Conservation (phyloP, 768 basidiomycete genomes). For the Boletus tomentosulus region DNA sequence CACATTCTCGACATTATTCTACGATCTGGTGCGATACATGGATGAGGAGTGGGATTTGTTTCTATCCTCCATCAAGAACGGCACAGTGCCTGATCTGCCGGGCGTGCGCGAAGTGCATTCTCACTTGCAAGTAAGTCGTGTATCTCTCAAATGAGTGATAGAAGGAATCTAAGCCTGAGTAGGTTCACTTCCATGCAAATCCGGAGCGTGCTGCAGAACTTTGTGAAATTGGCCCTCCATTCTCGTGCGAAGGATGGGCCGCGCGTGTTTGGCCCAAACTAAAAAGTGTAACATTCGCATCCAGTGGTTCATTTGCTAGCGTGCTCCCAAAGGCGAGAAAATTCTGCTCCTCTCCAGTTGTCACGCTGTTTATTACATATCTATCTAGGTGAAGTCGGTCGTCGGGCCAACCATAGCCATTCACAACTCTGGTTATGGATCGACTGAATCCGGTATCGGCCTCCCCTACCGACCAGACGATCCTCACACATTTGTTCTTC, state of each 20-base stretch:
- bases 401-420: conserved; percentile 4
- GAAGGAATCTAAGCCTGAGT: background rate
- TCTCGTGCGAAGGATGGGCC: conserved; percentile 4
- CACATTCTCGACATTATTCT: background rate
- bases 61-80: conserved; percentile 3
- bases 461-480: background rate
- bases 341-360: background rate
- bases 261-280: conserved; percentile 7
- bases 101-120: conserved; percentile 2
- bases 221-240: conserved; percentile 4
- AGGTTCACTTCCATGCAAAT: background rate
- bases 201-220: conserved; percentile 6
- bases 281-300: background rate
- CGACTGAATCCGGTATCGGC: background rate
- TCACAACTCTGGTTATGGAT: background rate
- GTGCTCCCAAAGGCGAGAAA: background rate
- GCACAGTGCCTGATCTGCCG: conserved; percentile 6
- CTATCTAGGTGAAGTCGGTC: background rate
- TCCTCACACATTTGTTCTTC: too few relatives aligned
- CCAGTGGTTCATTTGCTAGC: conserved; percentile 4
- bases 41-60: conserved; percentile 5
- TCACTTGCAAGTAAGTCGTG: conserved; percentile 1
- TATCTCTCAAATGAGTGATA: background rate
- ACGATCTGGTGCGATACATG: conserved; percentile 4
- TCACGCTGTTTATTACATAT: background rate